phyloP scores from a whole-genome alignment of 2,329 filamentous ascomycete genomes.

The Fusarium sulawesiense region DNA sequence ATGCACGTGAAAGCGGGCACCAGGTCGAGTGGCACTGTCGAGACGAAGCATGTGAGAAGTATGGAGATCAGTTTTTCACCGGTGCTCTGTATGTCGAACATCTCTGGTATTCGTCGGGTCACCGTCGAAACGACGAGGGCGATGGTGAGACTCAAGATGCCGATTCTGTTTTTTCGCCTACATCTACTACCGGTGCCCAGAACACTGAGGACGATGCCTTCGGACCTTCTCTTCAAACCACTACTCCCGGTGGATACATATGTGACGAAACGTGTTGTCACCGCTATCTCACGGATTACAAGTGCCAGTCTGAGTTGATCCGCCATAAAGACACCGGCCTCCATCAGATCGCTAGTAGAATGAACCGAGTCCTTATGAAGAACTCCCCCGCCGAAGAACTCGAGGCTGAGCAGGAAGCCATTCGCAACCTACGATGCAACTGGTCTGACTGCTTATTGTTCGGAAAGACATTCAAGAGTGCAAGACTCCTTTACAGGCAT shows the following conservation, averaged over 20 bases:
- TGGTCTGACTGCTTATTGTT: conserved; percentile 14
- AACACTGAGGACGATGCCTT: conserved; percentile 2
- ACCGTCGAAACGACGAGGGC: not conserved
- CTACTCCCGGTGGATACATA: not conserved
- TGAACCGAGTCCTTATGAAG: conserved; percentile 4
- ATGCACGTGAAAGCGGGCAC: conserved; percentile 28
- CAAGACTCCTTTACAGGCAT: conserved; percentile 23
- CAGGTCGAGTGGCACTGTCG: conserved; percentile 18
- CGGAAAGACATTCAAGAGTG: not conserved
- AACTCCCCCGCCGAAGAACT: not conserved
- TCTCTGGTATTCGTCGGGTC: not conserved
- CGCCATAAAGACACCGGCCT: conserved; percentile 22
- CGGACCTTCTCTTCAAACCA: not conserved
- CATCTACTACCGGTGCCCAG: not conserved
- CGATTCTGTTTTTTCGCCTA: not conserved
- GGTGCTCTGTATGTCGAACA: conserved; percentile 18
- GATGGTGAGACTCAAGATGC: not conserved
- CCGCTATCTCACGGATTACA: conserved; percentile 29
- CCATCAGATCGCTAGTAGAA: no score
- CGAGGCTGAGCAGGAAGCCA: conserved; percentile 32
- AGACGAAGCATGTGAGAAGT: conserved; percentile 7
- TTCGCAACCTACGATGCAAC: conserved; percentile 33
- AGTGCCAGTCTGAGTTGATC: conserved; percentile 25
- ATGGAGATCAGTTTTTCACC: conserved; percentile 7
- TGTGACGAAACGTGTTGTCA: conserved; percentile 34